Percentiles rank a stretch among this genome's conserved stretches.
phyloP scores from a whole-genome alignment of 2,329 filamentous ascomycete genomes.

The Paraconiothyrium brasiliense region DNA sequence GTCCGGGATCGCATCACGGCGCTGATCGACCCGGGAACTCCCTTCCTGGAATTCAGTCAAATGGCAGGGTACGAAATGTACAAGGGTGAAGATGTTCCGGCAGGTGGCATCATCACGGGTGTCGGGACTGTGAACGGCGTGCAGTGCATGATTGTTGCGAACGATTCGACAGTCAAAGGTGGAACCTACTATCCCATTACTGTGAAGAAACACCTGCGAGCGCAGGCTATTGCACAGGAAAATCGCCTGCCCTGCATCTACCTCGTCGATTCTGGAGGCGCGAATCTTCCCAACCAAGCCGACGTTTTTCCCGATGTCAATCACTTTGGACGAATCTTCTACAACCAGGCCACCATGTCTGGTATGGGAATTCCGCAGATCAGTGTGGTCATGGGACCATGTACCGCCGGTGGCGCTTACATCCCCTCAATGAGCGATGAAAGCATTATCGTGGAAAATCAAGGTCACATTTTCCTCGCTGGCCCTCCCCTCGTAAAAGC shows the following conservation, averaged over 20 bases:
- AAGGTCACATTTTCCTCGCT: slow-evolving; percentile 97
- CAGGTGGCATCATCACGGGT: slow-evolving; percentile 91
- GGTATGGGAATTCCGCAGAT: slow-evolving; percentile 89
- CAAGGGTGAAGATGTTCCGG: slow-evolving; percentile 84
- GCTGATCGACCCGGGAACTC: slow-evolving; percentile 86
- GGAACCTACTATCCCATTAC: slow-evolving; percentile 98
- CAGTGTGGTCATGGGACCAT: slow-evolving; percentile 95
- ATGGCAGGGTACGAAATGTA: slow-evolving; percentile 89
- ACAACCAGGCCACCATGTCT: slow-evolving; percentile 96
- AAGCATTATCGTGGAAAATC: slow-evolving; percentile 92
- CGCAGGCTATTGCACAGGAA: slow-evolving; percentile 88
- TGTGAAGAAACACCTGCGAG: slow-evolving; percentile 94
- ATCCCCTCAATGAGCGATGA: slow-evolving; percentile 98
- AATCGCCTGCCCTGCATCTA: slow-evolving; percentile 89
- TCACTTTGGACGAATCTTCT: slow-evolving; percentile 97
- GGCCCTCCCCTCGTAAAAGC: slow-evolving; percentile 95
- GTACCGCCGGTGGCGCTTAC: slow-evolving; percentile 94
- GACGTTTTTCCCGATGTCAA: slow-evolving; percentile 95
- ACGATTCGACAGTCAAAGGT: slow-evolving; percentile 97
- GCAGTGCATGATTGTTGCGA: slow-evolving; percentile 90
- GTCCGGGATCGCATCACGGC: slow-evolving; percentile 88
- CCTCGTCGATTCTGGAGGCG: slow-evolving; percentile 93
- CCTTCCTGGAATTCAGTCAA: slow-evolving; percentile 93
- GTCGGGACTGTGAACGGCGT: slow-evolving; percentile 91
- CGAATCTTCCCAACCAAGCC: slow-evolving; percentile 92